Base-by-base conservation (phyloP, 2,329 filamentous ascomycete species). In the Paraconiothyrium brasiliense region DNA sequence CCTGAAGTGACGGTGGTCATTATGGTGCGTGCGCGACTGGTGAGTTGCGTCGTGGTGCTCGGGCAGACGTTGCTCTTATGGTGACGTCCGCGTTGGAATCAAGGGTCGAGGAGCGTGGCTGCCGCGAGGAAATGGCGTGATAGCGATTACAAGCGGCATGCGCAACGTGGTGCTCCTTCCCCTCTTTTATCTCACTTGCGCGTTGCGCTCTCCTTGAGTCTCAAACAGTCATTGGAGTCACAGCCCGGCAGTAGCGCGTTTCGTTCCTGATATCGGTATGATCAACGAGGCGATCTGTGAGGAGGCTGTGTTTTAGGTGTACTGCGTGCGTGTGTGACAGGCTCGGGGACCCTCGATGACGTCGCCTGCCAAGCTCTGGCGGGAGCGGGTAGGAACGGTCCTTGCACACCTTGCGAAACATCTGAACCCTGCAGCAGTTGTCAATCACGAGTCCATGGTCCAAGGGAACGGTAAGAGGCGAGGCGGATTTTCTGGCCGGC, bases 1-100 rank as follows among this genome's bases (percentile, higher is more conserved):
- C 67, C 63, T 9, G 50, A 27, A 10, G 50, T 54, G 34, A 57
- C 30, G 43, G 39, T 47, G 50, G 57, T 54, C 57, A 58, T 60
- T 1, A 24, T 60, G 43, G 56, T 30, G 32, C 32, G 20, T 30
- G 32, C 32, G 20, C 16, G 52, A 10, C 27, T 14, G 39, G 52
- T 44, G 39, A 2, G 2, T 27, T 2, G 30, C 14, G 35, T 32
- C 14, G n/a, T 43, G 51, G 39, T 16, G 7, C 20, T 10, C 32
- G 14, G 49, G n/a, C 32, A 52, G 52, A 55, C 13, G 37, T n/a
- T 24, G 37, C 22, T 44, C 16, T 46, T 44, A 34, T 46, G 27
- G 14, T 16, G 46, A n/a, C 5, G 47, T 11, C 3, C 11, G 22
- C 30, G 35, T 51, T 51, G 47, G 20, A 22, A 9, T 32, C 27